Evolutionary conservation across 2,329 filamentous ascomycete species (phyloP), one percentile per base, ranked within the genome.

Genomic region (Helotiales sp.): DNA sequence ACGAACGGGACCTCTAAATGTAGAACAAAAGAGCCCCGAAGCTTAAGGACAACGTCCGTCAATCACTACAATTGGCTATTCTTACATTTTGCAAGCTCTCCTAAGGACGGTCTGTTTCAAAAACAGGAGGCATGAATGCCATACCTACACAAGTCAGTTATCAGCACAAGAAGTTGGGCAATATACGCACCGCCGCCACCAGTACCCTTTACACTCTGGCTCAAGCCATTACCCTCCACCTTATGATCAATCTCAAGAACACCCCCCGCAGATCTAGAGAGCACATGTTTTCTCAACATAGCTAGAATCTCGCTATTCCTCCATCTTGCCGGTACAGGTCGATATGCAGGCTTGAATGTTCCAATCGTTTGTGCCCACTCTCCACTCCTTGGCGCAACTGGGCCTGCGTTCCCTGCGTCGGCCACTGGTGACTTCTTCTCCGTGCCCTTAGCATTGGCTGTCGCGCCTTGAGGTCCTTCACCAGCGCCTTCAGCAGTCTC

Each of bases 311-410:
- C 87, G 64, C 90, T 96, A 61, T 88, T 86, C 74, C 81, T 85
- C 95, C 95, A 99, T 62, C 93, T 82, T 67, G 78, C 76, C 12
- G 95, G 95, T 57, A 98, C 93, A 36, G 93, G 93, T 55, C 93
- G 81, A 76, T 97, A 97, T 33, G 93, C 91, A 29, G 93, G 91
- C 80, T 90, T 93, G 75, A 96, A 97, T 22, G 91, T 93, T 30
- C 95, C 95, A 5, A 97, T 82, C 0, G 95, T 99, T 81, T 98
- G 93, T 61, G 91, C 91, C 95, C 95, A 99, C 78, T 99, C 95
- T 61, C 93, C 92, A 72, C 80, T 74, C 63, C 67, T 69, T 56
- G 60, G 68, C 47, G 49, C 73, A 66, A 51, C 75, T 69, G 60
- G 74, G 60, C 46, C 54, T 65, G 65, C 19, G 46, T 61, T 57